Conservation (phyloP, 1,284 basidiomycete species). For the Marasmius sp. region DNA sequence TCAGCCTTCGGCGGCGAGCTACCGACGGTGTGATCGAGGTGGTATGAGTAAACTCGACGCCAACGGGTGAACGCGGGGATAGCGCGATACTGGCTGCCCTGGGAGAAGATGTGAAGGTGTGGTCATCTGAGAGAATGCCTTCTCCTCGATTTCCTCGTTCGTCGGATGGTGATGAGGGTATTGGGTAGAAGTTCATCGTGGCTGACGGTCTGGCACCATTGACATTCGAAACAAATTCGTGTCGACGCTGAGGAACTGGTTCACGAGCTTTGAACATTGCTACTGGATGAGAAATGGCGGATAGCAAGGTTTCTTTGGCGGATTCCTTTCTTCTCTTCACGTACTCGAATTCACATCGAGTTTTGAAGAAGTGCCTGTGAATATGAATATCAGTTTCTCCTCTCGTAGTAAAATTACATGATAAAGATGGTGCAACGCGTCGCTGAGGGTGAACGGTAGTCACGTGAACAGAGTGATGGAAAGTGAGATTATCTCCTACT, state of each 20-base stretch:
- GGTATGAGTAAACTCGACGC: constrained; percentile 11
- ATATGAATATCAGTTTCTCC: background rate
- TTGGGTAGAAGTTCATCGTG: background rate
- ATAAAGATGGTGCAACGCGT: no score
- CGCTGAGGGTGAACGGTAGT: no score
- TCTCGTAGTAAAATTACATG: no score
- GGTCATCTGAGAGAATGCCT: constrained; percentile 25
- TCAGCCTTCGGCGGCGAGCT: background rate
- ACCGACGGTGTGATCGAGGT: constrained; percentile 7
- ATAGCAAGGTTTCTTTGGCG: constrained; percentile 22
- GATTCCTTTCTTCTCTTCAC: constrained; percentile 15
- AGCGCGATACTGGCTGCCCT: constrained; percentile 29
- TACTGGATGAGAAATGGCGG: constrained; percentile 35
- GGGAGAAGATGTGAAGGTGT: constrained; percentile 40
- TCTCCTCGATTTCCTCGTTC: constrained; percentile 4
- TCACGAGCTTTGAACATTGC: constrained; percentile 13
- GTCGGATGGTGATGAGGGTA: background rate
- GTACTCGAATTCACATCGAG: constrained; percentile 40
- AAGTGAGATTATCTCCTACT: constrained; percentile 29
- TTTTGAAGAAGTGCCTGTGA: constrained; percentile 46
- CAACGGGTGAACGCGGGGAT: constrained; percentile 10
- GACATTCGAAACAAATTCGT: background rate
- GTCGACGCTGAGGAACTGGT: constrained; percentile 5
- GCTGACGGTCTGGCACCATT: constrained; percentile 9
- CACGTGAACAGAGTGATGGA: no score